Conservation (phyloP, 768 basidiomycete genomes). For the Lactarius hatsudake region DNA sequence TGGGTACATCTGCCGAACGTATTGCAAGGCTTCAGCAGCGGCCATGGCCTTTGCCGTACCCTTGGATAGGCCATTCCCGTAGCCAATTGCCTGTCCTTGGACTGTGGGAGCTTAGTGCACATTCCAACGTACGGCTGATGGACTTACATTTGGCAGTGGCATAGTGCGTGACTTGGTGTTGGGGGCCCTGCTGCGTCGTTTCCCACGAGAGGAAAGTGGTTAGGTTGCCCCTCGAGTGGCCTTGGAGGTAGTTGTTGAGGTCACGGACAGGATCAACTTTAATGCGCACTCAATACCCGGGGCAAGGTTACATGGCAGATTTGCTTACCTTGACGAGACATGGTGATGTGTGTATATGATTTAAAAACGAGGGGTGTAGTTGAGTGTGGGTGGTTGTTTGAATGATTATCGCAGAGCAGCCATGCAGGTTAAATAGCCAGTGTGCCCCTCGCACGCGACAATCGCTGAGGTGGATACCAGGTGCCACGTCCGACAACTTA, state of each 20-base stretch:
- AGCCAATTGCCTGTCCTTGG: neutral
- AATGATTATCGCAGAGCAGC: neutral
- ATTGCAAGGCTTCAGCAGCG: neutral
- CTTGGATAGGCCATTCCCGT: neutral
- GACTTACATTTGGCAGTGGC: slow-evolving; percentile 11
- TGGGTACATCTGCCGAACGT: neutral
- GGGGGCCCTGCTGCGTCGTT: neutral
- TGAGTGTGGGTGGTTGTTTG: neutral
- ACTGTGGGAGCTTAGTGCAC: slow-evolving; percentile 6
- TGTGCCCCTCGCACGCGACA: neutral
- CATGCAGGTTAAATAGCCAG: slow-evolving; percentile 9
- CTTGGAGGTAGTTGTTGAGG: slow-evolving; percentile 14
- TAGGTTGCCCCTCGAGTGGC: slow-evolving; percentile 8
- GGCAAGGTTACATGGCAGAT: neutral
- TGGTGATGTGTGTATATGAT: neutral
- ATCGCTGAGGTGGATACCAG: neutral
- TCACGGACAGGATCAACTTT: slow-evolving; percentile 4
- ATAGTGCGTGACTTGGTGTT: neutral
- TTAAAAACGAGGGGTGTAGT: neutral
- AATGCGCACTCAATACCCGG: neutral
- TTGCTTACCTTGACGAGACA: neutral
- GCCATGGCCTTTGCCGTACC: neutral
- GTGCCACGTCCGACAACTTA: slow-evolving; percentile 13
- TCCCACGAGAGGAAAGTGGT: neutral
- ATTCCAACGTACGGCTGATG: neutral